Evolutionary conservation across 768 basidiomycete species (phyloP).

Genomic region (Boletus huronensis): DNA sequence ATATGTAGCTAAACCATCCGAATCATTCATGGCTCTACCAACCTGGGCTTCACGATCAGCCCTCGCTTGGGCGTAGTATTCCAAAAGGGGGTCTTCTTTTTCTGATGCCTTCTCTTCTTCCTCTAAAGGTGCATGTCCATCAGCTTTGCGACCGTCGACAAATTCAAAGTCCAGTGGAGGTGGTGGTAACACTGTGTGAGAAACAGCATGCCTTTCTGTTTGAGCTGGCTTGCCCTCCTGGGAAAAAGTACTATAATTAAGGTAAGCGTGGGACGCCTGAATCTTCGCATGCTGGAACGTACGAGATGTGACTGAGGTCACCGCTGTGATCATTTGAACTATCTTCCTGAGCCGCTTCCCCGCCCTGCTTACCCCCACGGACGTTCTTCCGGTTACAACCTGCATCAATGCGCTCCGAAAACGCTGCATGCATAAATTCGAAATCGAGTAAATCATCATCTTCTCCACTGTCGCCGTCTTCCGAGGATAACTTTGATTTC

Average conservation of each 20-base stretch:
- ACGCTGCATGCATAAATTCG: conserved; percentile 47
- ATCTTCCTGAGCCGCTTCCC: not conserved
- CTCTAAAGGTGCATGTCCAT: not conserved
- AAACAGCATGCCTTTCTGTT: not conserved
- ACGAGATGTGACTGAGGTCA: conserved; percentile 50
- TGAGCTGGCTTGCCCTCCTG: conserved; percentile 23
- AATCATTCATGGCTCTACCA: conserved; percentile 7
- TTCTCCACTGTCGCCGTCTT: not conserved
- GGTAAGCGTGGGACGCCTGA: conserved; percentile 9
- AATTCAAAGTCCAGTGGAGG: conserved; percentile 18
- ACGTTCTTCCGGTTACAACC: conserved; percentile 28
- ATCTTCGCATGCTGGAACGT: conserved; percentile 19
- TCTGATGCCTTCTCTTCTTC: conserved; percentile 2
- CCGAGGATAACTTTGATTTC: conserved; percentile 1
- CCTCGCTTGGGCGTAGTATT: conserved; percentile 59
- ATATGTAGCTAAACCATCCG: not conserved
- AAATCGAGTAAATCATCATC: conserved; percentile 29
- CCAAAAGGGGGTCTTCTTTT: conserved; percentile 53
- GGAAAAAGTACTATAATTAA: conserved; percentile 35
- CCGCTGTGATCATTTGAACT: conserved; percentile 13
- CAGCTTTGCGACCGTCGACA: not conserved
- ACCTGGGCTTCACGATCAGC: conserved; percentile 46
- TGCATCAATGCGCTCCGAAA: conserved; percentile 45
- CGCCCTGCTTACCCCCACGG: not conserved
- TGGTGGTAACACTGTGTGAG: conserved; percentile 25